Conservation (phyloP, 2,329 filamentous ascomycete genomes). For the Hymenoscyphus linearis region DNA sequence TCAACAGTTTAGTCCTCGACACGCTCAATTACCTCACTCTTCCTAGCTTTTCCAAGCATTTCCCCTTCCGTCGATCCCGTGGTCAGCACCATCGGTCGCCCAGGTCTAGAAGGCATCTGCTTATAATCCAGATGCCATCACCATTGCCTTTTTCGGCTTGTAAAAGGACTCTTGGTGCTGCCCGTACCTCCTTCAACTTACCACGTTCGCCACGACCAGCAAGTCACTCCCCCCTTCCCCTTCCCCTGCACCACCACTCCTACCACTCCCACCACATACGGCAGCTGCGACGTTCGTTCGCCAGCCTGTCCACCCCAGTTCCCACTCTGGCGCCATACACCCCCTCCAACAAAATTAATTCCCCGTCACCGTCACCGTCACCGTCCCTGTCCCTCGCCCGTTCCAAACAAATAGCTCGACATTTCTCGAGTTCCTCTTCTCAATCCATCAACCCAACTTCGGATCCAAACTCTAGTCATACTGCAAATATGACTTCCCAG, state of each 20-base stretch:
- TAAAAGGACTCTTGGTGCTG: slow-evolving; percentile 10
- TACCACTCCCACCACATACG: background rate
- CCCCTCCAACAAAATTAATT: slow-evolving; percentile 21
- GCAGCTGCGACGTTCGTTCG: slow-evolving; percentile 11
- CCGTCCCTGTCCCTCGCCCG: slow-evolving; percentile 11
- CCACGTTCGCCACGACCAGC: slow-evolving; percentile 4
- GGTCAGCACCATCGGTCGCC: background rate
- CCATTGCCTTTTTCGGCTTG: slow-evolving; percentile 10
- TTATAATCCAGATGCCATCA: slow-evolving; percentile 5
- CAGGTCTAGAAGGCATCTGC: slow-evolving; percentile 2
- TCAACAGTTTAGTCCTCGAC: background rate
- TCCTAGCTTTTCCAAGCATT: background rate
- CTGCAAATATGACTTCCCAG: slow-evolving; percentile 34
- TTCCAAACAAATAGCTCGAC: slow-evolving; percentile 40
- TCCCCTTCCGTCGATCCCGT: background rate
- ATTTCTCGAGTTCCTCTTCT: slow-evolving; percentile 38
- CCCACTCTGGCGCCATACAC: slow-evolving; percentile 21
- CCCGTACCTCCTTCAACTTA: background rate
- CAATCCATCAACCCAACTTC: slow-evolving; percentile 9
- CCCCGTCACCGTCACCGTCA: slow-evolving; percentile 4
- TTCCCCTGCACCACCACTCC: background rate
- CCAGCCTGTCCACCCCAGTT: slow-evolving; percentile 5
- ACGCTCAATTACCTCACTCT: background rate
- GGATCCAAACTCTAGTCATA: slow-evolving; percentile 11
- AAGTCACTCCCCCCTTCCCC: background rate